Base-by-base conservation (phyloP, 2,329 filamentous ascomycete genomes). In the Cladosporium sp. region DNA sequence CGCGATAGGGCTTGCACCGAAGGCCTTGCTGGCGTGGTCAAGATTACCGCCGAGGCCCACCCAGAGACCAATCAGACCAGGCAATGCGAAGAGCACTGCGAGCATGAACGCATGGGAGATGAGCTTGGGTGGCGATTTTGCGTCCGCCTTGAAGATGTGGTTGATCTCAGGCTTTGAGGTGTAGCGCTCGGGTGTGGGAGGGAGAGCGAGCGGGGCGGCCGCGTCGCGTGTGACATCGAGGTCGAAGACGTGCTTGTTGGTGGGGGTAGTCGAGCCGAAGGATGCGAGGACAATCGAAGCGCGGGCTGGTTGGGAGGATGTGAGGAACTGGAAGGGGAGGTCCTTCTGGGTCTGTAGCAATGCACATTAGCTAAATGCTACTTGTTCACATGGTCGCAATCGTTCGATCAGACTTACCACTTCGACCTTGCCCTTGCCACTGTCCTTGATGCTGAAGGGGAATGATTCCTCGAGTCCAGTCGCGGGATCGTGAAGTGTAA, bases 381-480 rank as follows among this genome's bases (percentile, higher is more conserved):
- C 49, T 55, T 55, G 31, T 16, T 28, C 55, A 18, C 14, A 8
- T 23, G 55, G 6, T 31, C 21, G 23, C 33, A n/a, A 18, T 26
- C 10, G 33, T 18, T 5, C 59, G 0, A 10, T 16, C 29, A 2
- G 10, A 62, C 89, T 70, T 86, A 98, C 93, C 79, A 99, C 82
- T 72, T 96, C 90, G 35, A 97, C 84, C 64, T 88, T 89, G 26
- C 87, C 92, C 81, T 97, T 97, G 71, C 95, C 95, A 73, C 85
- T 92, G 11, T 95, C 91, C 82, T 96, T 97, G 57, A 96, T 82
- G 12, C 82, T 89, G 72, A 99, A 84, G 1, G 93, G 88, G 74
- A 94, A 97, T 0, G 93, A 93, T 28, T 93, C 89, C 78, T 98
- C 93, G 56, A 99, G 83, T 40, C 91, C 92, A 12, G 88, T 89